Evolutionary conservation across 2,329 filamentous ascomycete genomes (phyloP).

Genomic region (Mollisiaceae sp.): DNA sequence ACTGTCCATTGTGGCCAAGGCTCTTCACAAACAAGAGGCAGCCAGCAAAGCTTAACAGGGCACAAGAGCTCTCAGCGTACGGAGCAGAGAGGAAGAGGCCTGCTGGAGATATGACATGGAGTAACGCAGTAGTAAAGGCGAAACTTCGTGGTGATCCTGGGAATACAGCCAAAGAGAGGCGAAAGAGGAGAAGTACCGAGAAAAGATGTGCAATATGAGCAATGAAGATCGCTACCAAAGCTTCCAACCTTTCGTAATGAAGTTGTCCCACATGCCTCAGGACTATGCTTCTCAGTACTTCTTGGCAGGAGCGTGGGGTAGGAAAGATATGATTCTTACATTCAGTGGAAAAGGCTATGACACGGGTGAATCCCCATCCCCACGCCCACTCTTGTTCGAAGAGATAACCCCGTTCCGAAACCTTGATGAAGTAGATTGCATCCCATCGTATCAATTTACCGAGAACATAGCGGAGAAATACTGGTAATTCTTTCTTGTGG

Average conservation of each 20-base stretch:
- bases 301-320: slow-evolving; percentile 1
- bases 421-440: slow-evolving; percentile 74
- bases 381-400: slow-evolving; percentile 91
- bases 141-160: slow-evolving; percentile 48
- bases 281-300: slow-evolving; percentile 25
- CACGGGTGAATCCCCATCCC: slow-evolving; percentile 57
- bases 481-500: slow-evolving; percentile 29
- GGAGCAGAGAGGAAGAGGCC: slow-evolving; percentile 89
- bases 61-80: slow-evolving; percentile 81
- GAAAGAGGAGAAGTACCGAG: slow-evolving; percentile 74
- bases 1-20: slow-evolving; percentile 44
- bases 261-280: slow-evolving; percentile 38
- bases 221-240: slow-evolving; percentile 65
- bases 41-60: slow-evolving; percentile 76
- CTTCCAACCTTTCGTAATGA: slow-evolving; percentile 46
- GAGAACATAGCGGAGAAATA: slow-evolving; percentile 32
- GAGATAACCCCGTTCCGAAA: slow-evolving; percentile 66
- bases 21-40: slow-evolving; percentile 69
- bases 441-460: slow-evolving; percentile 76
- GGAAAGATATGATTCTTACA: slow-evolving; percentile 27
- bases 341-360: slow-evolving; percentile 43
- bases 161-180: slow-evolving; percentile 64
- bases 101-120: slow-evolving; percentile 86
- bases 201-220: slow-evolving; percentile 78
- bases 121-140: slow-evolving; percentile 69